Percentiles rank a stretch among this genome's conserved stretches.
These are phyloP conservation scores for Selaginella tamariscina DNA, from an alignment of 75 land plant genomes.

Conservation along the genomic window DNA sequence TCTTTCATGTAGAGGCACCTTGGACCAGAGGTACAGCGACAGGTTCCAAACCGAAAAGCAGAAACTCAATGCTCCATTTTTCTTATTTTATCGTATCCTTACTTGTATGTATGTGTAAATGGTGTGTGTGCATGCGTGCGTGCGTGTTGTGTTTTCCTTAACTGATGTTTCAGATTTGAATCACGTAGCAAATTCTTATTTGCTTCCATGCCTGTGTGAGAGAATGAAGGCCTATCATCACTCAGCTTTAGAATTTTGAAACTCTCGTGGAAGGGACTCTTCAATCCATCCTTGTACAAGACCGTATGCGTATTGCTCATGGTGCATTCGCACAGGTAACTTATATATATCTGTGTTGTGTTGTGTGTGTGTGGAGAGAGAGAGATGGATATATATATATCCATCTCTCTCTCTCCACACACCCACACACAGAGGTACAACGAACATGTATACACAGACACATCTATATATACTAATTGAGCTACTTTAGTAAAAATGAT, in stretches of 20 bases:
- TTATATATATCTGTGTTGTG: too few relatives aligned
- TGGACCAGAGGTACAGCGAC: constrained; percentile 28
- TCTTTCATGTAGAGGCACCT: constrained; percentile 19
- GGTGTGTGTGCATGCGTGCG: too few relatives aligned
- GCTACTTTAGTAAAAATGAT: too few relatives aligned
- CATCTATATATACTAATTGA: too few relatives aligned
- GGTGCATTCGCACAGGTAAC: constrained; percentile 38
- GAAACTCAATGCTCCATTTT: constrained; percentile 34
- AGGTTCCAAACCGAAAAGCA: constrained; percentile 26
- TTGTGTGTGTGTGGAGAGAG: too few relatives aligned
- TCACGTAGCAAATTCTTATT: constrained; percentile 22
- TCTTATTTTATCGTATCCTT: constrained; percentile 31
- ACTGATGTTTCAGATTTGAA: constrained; percentile 21
- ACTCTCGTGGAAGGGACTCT: constrained; percentile 23
- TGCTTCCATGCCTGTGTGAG: constrained; percentile 19
- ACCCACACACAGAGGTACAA: too few relatives aligned
- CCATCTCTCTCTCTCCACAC: too few relatives aligned
- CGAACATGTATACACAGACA: too few relatives aligned
- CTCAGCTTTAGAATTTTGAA: constrained; percentile 25
- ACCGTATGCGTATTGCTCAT: constrained; percentile 26
- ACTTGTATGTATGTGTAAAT: background rate
- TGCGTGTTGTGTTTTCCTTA: background rate
- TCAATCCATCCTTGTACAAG: constrained; percentile 23
- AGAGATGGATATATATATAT: background rate
- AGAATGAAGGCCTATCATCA: constrained; percentile 15